Evolutionary conservation across 306 rosid genomes (phyloP), one percentile per base, ranked within the genome.

Genomic region (Trichosanthes cucumerina): DNA sequence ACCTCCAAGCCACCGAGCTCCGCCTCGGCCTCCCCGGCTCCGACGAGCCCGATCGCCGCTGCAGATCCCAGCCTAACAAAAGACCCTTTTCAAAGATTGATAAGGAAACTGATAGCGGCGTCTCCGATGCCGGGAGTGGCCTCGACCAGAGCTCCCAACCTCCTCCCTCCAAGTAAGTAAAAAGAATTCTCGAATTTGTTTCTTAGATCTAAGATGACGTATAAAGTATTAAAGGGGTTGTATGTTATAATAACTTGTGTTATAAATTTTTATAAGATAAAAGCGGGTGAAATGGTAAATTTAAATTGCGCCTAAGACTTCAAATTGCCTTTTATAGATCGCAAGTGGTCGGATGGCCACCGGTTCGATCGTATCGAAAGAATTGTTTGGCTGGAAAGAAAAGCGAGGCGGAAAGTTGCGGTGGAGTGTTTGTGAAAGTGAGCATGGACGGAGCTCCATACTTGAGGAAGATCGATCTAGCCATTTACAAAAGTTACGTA

Each of bases 341-440:
- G n/a, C 97, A 92, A 82, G 89, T 92, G 21, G 93, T 95, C 24
- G 99, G 99, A 57, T 95, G 99, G 97, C 99, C 97, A 9, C 99
- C 99, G 18, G 77, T 95, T 79, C 64, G 93, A 82, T 88, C 97
- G 2, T 87, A 50, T 73, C 80, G 99, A 80, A 92, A 82, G 77
- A 89, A 90, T 31, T 82, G 78, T 65, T 31, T 90, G 43, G 93
- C 87, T 56, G 80, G 77, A 49, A 88, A 82, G 82, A 87, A 84
- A 64, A 79, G 6, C 5, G 88, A 83, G 46, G 77, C 33, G n/a
- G 93, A 85, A 44, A 85, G 83, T 38, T n/a, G 44, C 2, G 2
- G 0, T 18, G 92, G 92, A 54, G 84, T 41, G 65, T 91, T 80
- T 19, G 92, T 95, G 78, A 95, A 92, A 87, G 97, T 95, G 46